A percentile compares a stretch with the other conserved stretches of the same genome.
Conservation (phyloP, 2,329 filamentous ascomycete species). For the Drechmeria coniospora region DNA sequence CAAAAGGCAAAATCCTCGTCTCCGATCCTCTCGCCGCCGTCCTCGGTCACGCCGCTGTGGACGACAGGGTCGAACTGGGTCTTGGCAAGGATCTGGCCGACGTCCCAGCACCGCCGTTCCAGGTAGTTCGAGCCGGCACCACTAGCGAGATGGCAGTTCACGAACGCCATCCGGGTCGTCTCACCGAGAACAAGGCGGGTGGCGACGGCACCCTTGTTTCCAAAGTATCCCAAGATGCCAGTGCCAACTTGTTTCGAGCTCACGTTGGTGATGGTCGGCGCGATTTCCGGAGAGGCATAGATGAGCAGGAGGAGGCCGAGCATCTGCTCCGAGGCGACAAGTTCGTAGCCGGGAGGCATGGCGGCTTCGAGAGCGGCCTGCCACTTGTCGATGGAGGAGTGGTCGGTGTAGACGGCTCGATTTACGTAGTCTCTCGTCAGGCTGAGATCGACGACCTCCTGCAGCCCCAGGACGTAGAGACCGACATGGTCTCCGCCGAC, state of each 20-base stretch:
- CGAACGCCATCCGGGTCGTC: slow-evolving; percentile 74
- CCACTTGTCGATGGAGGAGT: slow-evolving; percentile 60
- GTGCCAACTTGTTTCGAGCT: slow-evolving; percentile 77
- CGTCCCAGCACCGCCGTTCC: slow-evolving; percentile 83
- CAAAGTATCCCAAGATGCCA: slow-evolving; percentile 80
- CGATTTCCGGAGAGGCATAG: slow-evolving; percentile 67
- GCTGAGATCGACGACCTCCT: slow-evolving; percentile 81
- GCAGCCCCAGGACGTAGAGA: slow-evolving; percentile 78
- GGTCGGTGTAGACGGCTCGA: slow-evolving; percentile 51
- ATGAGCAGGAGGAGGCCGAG: slow-evolving; percentile 72
- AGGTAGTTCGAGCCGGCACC: slow-evolving; percentile 63
- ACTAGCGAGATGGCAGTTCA: slow-evolving; percentile 84
- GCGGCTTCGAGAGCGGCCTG: slow-evolving; percentile 59
- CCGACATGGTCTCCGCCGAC: slow-evolving; percentile 56
- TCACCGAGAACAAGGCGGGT: slow-evolving; percentile 76
- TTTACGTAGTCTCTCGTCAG: slow-evolving; percentile 65
- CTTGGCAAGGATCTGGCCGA: slow-evolving; percentile 57
- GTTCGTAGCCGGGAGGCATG: slow-evolving; percentile 60
- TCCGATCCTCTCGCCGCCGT: slow-evolving; percentile 57
- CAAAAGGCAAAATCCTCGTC: slow-evolving; percentile 92
- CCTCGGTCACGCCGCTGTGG: slow-evolving; percentile 46
- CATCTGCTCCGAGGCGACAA: slow-evolving; percentile 70
- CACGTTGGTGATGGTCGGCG: slow-evolving; percentile 60
- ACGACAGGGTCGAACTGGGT: slow-evolving; percentile 64
- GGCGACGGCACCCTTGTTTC: slow-evolving; percentile 85